phyloP scores from a whole-genome alignment of 2,329 filamentous ascomycete genomes.

The Colletotrichum australisinense region DNA sequence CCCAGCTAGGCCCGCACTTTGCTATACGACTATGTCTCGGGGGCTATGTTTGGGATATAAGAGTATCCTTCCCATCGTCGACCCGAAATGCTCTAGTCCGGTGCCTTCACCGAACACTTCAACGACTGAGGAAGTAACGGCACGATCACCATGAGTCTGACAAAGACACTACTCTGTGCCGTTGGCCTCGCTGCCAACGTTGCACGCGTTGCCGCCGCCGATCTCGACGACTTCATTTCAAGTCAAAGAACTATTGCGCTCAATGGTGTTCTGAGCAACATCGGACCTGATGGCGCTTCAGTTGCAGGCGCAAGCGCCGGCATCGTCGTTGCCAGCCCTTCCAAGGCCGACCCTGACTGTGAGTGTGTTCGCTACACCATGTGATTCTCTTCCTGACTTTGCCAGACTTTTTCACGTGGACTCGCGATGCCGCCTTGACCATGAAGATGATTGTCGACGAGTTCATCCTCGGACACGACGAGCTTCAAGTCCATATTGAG shows the following conservation, averaged over 20 bases:
- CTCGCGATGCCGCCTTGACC: constrained; percentile 64
- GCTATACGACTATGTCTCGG: constrained; percentile 8
- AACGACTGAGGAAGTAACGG: neutral
- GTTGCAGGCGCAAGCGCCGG: constrained; percentile 60
- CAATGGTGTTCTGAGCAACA: constrained; percentile 65
- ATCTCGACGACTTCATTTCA: constrained; percentile 49
- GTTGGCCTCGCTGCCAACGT: constrained; percentile 10
- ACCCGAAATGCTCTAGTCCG: too few species aligned
- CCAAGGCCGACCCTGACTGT: constrained; percentile 65
- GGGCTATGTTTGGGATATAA: neutral
- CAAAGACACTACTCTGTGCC: constrained; percentile 3
- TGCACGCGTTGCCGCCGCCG: constrained; percentile 10
- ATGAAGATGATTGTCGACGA: constrained; percentile 64
- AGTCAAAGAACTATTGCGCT: constrained; percentile 59
- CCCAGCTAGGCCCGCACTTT: neutral
- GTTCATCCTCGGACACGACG: constrained; percentile 58
- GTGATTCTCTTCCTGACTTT: constrained; percentile 37
- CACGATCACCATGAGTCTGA: constrained; percentile 1
- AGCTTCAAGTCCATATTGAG: constrained; percentile 58
- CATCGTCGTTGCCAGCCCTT: constrained; percentile 66
- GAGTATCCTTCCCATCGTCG: neutral
- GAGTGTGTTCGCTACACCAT: constrained; percentile 37
- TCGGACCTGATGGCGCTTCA: constrained; percentile 61
- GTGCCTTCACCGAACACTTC: neutral
- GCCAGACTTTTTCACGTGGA: constrained; percentile 68